phyloP scores from a whole-genome alignment of 1,284 basidiomycete species.

The Xerocomus amazonicus region DNA sequence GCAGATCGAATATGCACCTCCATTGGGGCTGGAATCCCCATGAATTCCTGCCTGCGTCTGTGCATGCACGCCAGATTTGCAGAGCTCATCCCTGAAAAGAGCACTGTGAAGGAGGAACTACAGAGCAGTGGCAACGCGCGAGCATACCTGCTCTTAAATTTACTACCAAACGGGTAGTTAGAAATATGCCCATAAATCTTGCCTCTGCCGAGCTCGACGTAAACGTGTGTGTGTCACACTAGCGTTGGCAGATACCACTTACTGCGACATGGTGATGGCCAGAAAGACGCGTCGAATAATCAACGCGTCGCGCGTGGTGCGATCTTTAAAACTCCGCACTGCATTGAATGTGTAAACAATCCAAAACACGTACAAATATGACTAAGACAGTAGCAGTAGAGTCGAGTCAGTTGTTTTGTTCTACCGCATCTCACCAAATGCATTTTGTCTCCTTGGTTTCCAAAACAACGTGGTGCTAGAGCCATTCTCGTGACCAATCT shows the following conservation, averaged over 20 bases:
- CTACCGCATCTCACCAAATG: conserved; percentile 41
- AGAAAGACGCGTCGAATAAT: conserved; percentile 14
- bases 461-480: conserved; percentile 47
- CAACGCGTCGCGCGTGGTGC: neutral
- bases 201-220: conserved; percentile 5
- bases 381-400: neutral
- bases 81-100: conserved; percentile 8
- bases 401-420: no score
- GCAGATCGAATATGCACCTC: conserved; percentile 41
- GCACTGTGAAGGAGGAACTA: neutral
- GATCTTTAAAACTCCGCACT: conserved; percentile 13
- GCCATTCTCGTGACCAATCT: conserved; percentile 51
- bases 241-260: neutral
- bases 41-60: conserved; percentile 24
- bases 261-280: conserved; percentile 17
- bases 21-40: conserved; percentile 13
- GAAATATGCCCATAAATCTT: conserved; percentile 22
- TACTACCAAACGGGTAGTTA: neutral
- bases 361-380: conserved; percentile 16
- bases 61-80: conserved; percentile 18
- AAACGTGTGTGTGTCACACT: neutral
- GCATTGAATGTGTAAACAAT: conserved; percentile 3
- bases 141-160: conserved; percentile 18
- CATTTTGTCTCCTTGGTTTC: conserved; percentile 41
- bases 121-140: no score